Conservation (phyloP, 495 filamentous ascomycete genomes). For the Daldinia concentrica region DNA sequence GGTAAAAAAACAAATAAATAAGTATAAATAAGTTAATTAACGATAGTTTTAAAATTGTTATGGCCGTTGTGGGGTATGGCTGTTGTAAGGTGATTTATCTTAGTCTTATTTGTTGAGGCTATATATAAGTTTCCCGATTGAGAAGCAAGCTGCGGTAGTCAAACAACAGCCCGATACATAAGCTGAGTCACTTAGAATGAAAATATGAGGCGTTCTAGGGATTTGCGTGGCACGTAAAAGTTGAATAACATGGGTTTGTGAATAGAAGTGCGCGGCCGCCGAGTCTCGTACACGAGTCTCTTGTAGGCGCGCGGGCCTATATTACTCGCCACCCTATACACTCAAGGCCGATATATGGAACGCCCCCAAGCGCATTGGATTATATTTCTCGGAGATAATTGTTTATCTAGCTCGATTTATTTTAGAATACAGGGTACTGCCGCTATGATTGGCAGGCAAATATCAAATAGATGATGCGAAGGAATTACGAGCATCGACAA, state of each 20-base stretch:
- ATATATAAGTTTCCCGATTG: conserved; percentile 23
- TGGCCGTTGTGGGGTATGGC: too few species aligned
- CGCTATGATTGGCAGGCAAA: conserved; percentile 20
- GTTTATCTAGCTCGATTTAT: not conserved
- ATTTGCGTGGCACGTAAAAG: not conserved
- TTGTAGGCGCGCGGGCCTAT: not conserved
- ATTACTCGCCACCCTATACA: not conserved
- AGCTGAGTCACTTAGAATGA: conserved; percentile 33
- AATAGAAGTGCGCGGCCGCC: conserved; percentile 4
- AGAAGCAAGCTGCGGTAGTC: conserved; percentile 25
- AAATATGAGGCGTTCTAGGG: conserved; percentile 13
- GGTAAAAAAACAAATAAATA: too few species aligned
- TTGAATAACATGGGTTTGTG: conserved; percentile 5
- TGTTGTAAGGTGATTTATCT: too few species aligned
- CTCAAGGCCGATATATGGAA: not conserved
- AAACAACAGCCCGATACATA: conserved; percentile 13
- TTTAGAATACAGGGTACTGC: not conserved
- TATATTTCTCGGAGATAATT: not conserved
- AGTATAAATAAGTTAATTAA: too few species aligned
- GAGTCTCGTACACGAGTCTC: conserved; percentile 12
- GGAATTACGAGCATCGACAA: not conserved
- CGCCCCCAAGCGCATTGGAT: conserved; percentile 8
- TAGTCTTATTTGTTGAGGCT: conserved; percentile 19
- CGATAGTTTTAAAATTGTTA: too few species aligned
- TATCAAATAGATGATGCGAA: conserved; percentile 15